Percentiles rank a stretch among this genome's conserved stretches.
These are phyloP conservation scores for Penicillium sp. DNA, from an alignment of 2,329 filamentous ascomycete genomes.

Conservation along the genomic window DNA sequence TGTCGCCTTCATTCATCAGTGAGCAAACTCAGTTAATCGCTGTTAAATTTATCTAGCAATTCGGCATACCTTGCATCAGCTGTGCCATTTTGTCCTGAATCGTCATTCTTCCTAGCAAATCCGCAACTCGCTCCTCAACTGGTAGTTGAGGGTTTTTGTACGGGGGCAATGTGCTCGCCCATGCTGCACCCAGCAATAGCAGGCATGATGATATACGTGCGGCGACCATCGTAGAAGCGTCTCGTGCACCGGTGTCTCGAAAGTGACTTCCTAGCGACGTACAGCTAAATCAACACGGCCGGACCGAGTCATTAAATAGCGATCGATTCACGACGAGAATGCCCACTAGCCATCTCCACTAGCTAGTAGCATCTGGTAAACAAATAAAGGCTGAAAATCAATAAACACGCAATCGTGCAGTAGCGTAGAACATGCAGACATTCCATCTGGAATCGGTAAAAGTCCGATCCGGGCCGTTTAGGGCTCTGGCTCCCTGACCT, in stretches of 20 bases:
- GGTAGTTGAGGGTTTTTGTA: slow-evolving; percentile 63
- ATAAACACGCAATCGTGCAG: not conserved
- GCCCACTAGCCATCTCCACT: not conserved
- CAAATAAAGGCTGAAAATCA: not conserved
- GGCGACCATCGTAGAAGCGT: not conserved
- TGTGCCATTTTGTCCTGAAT: slow-evolving; percentile 70
- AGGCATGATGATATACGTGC: not conserved
- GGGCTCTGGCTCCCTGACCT: not conserved
- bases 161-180: slow-evolving; percentile 18
- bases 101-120: slow-evolving; percentile 69
- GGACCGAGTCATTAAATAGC: not conserved
- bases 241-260: not conserved
- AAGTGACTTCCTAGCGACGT: not conserved
- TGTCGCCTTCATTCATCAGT: slow-evolving; percentile 48
- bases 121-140: slow-evolving; percentile 61
- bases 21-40: not conserved
- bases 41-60: not conserved
- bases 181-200: slow-evolving; percentile 2
- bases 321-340: not conserved
- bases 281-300: not conserved
- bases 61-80: slow-evolving; percentile 52
- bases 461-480: slow-evolving; percentile 2
- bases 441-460: slow-evolving; percentile 1
- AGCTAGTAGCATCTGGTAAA: no score
- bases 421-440: not conserved